These are phyloP conservation scores for Aspergillus steynii DNA, from an alignment of 495 filamentous ascomycete species.

Conservation along the genomic window DNA sequence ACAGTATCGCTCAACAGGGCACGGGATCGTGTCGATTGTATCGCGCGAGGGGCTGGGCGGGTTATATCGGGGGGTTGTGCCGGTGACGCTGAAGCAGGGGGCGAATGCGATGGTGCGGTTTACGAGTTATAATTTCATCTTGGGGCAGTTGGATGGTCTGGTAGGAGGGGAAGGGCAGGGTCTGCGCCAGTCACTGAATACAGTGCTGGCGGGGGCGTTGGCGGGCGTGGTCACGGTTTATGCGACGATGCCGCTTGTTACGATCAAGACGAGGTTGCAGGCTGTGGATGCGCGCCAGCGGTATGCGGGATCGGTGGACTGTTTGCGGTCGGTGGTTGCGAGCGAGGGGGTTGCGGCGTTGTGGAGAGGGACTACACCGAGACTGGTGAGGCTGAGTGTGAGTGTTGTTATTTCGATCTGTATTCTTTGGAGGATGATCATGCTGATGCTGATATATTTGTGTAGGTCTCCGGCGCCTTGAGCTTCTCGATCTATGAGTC, in stretches of 20 bases:
- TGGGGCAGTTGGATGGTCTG: conserved; percentile 15
- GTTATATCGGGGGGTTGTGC: conserved; percentile 28
- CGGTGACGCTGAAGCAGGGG: conserved; percentile 31
- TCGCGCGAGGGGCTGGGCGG: conserved; percentile 19
- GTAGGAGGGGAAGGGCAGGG: not conserved
- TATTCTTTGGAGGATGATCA: no score
- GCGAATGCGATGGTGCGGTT: conserved; percentile 35
- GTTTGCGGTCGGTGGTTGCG: conserved; percentile 16
- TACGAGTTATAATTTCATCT: conserved; percentile 28
- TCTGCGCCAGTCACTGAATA: conserved; percentile 4
- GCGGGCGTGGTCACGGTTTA: conserved; percentile 36
- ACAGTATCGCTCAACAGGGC: conserved; percentile 18
- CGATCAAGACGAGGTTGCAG: conserved; percentile 64
- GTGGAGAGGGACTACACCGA: conserved; percentile 23
- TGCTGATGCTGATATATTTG: no score
- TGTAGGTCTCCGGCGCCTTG: no score
- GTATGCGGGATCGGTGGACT: conserved; percentile 19
- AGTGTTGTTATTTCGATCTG: no score
- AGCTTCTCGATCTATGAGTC: no score
- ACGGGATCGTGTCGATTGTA: conserved; percentile 20
- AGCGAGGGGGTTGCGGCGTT: conserved; percentile 19
- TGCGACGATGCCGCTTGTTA: conserved; percentile 64
- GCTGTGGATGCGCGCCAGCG: conserved; percentile 36
- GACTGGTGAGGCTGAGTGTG: no score
- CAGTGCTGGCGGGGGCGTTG: conserved; percentile 24